Evolutionary conservation across 2,329 filamentous ascomycete species (phyloP).

Genomic region (Hymenoscyphus scutula): DNA sequence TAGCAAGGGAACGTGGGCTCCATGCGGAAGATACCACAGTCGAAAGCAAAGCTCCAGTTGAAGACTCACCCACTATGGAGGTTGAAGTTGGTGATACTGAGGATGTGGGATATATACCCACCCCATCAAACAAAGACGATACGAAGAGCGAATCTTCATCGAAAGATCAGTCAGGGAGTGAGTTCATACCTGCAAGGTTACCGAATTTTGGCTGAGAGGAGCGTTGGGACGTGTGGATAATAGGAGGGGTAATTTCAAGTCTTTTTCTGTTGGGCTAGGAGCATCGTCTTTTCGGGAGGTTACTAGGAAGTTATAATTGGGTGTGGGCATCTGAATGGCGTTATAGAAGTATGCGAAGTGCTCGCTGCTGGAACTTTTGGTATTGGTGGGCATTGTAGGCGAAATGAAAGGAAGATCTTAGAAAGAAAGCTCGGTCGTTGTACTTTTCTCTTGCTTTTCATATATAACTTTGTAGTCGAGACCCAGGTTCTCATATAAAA

Average conservation of each 20-base stretch:
- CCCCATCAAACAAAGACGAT: not conserved
- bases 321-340: constrained; percentile 21
- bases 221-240: not conserved
- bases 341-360: constrained; percentile 37
- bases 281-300: constrained; percentile 2
- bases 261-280: constrained; percentile 1
- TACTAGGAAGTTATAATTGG: constrained; percentile 4
- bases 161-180: constrained; percentile 31
- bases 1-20: constrained; percentile 52
- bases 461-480: not conserved
- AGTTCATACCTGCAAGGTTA: constrained; percentile 58
- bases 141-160: constrained; percentile 5
- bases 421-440: not conserved
- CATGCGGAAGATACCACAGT: constrained; percentile 36
- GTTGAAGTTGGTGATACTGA: constrained; percentile 16
- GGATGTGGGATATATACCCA: constrained; percentile 14
- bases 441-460: not conserved
- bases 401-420: not conserved
- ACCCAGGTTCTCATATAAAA: too few species aligned
- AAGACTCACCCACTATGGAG: constrained; percentile 32
- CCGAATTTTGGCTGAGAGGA: constrained; percentile 48
- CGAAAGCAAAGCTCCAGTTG: constrained; percentile 28
- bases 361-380: constrained; percentile 31
- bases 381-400: constrained; percentile 8
- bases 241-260: not conserved